phyloP scores from a whole-genome alignment of 2,329 filamentous ascomycete species.

The Pseudogymnoascus sp. region DNA sequence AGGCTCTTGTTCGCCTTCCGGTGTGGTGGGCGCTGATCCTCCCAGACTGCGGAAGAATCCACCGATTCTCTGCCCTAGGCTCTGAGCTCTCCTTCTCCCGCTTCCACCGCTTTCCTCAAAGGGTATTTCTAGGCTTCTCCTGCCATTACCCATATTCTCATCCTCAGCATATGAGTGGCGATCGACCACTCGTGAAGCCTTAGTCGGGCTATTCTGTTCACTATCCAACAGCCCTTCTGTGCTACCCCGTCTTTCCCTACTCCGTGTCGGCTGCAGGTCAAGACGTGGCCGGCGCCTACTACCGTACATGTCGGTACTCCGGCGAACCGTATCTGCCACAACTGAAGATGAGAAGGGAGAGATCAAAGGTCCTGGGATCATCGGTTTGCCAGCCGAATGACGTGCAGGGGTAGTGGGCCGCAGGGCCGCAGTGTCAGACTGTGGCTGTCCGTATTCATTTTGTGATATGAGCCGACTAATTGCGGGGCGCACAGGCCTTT shows the following conservation, averaged over 20 bases:
- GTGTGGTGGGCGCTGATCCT: not conserved
- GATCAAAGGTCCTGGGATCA: conserved; percentile 52
- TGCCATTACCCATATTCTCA: not conserved
- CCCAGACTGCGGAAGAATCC: not conserved
- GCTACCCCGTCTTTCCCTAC: not conserved
- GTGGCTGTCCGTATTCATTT: conserved; percentile 25
- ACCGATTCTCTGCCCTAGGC: conserved; percentile 1
- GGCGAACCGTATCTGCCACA: conserved; percentile 57
- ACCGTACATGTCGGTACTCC: conserved; percentile 36
- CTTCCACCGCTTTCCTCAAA: not conserved
- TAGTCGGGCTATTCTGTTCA: not conserved
- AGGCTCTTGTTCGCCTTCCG: not conserved
- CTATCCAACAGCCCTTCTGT: not conserved
- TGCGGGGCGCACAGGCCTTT: conserved; percentile 20
- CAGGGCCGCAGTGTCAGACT: conserved; percentile 33
- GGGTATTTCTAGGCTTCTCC: not conserved
- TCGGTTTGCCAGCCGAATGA: conserved; percentile 42
- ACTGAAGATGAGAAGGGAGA: conserved; percentile 54
- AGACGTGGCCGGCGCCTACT: conserved; percentile 14
- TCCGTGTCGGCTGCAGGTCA: not conserved
- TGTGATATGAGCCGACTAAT: conserved; percentile 24
- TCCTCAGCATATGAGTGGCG: conserved; percentile 1
- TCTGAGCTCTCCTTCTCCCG: not conserved
- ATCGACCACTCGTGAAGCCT: not conserved
- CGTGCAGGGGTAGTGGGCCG: conserved; percentile 35